Conservation (phyloP, 352 stramenopile species). For the Phytophthora sp. region DNA sequence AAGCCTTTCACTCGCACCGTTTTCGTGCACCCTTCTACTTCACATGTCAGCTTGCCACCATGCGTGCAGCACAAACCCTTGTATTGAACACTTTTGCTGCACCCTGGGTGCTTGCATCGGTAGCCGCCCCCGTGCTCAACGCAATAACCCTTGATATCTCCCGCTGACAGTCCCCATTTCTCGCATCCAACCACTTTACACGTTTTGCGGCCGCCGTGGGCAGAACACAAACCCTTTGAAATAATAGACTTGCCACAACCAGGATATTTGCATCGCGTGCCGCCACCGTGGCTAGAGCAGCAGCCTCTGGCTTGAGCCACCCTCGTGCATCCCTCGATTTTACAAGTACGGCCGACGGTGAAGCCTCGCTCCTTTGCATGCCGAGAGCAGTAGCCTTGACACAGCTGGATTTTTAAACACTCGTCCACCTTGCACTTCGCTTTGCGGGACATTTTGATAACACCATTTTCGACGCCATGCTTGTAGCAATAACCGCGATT, state of each 20-base stretch:
- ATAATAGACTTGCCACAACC: conserved; percentile 24
- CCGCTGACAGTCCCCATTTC: conserved; percentile 25
- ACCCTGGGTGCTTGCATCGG: conserved; percentile 28
- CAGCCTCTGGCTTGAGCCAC: conserved; percentile 22
- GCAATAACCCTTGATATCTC: conserved; percentile 28
- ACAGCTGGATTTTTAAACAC: conserved; percentile 22
- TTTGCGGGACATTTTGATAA: conserved; percentile 19
- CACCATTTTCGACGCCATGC: conserved; percentile 19
- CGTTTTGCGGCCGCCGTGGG: conserved; percentile 27
- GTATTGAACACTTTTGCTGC: conserved; percentile 27
- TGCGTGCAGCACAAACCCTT: conserved; percentile 33
- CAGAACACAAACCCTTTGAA: conserved; percentile 26
- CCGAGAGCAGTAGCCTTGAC: conserved; percentile 26
- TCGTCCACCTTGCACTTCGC: conserved; percentile 27
- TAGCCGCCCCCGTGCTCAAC: conserved; percentile 31
- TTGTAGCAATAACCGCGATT: conserved; percentile 31
- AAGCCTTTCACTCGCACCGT: conserved; percentile 23
- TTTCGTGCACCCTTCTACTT: conserved; percentile 23
- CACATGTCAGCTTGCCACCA: conserved; percentile 12
- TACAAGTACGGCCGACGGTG: conserved; percentile 21
- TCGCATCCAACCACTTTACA: conserved; percentile 27
- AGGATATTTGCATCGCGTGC: conserved; percentile 22
- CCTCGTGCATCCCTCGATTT: conserved; percentile 27
- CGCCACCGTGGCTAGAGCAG: conserved; percentile 27
- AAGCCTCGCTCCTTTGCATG: conserved; percentile 27